Evolutionary conservation across 305 asterid species (phyloP).

Genomic region (Fraxinus greggii): DNA sequence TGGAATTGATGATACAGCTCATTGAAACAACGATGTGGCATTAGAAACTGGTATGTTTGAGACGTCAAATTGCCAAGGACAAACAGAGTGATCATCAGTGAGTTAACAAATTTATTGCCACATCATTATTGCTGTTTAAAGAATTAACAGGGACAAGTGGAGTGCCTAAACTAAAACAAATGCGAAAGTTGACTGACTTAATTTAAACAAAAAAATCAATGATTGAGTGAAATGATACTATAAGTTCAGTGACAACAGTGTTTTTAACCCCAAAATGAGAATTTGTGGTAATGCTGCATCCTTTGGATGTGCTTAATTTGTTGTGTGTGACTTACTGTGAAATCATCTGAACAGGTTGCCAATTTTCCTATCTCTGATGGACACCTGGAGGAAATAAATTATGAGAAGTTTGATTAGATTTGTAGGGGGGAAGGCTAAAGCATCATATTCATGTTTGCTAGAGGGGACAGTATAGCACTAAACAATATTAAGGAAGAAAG

Average conservation of each 20-base stretch:
- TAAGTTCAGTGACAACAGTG: not conserved
- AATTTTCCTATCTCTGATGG: conserved; percentile 78
- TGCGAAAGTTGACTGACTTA: not conserved
- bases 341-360: conserved; percentile 94
- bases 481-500: not conserved
- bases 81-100: not conserved
- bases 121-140: not conserved
- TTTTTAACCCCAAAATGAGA: not conserved
- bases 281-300: conserved; percentile 3
- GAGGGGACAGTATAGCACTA: not conserved
- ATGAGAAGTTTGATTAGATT: conserved; percentile 16
- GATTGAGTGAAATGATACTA: not conserved
- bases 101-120: not conserved
- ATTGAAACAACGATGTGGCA: not conserved
- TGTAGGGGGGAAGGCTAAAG: not conserved
- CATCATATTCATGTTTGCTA: not conserved
- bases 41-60: not conserved
- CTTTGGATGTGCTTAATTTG: conserved; percentile 3
- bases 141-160: not conserved
- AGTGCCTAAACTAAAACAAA: not conserved
- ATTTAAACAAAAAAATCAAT: not conserved
- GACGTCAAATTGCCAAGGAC: not conserved
- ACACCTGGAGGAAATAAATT: conserved; percentile 52
- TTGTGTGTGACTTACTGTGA: conserved; percentile 50
- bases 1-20: not conserved